Conservation (phyloP, 2,329 filamentous ascomycete species). For the Metarhizium humberi region DNA sequence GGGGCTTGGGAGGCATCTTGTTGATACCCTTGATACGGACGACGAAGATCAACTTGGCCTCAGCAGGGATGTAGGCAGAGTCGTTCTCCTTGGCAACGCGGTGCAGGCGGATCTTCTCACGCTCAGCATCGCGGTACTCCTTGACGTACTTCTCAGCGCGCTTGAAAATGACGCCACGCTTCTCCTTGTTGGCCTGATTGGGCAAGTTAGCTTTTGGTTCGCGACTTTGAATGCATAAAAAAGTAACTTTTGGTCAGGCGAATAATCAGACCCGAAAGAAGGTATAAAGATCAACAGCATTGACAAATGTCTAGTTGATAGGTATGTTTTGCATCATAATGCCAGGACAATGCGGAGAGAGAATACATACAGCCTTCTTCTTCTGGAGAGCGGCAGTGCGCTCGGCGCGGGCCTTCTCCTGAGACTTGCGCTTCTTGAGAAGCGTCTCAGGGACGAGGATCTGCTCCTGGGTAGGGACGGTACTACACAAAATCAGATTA, state of each 20-base stretch:
- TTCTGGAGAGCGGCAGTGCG: conserved; percentile 70
- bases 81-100: conserved; percentile 87
- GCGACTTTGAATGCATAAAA: neutral
- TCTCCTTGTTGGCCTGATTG: conserved; percentile 89
- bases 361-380: conserved; percentile 77
- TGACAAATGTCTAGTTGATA: conserved; percentile 84
- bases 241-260: conserved; percentile 18
- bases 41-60: conserved; percentile 95
- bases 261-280: conserved; percentile 97
- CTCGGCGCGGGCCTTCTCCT: conserved; percentile 97
- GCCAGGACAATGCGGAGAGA: conserved; percentile 17
- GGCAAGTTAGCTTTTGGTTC: neutral
- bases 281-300: conserved; percentile 95
- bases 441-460: conserved; percentile 98
- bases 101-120: conserved; percentile 91
- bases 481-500: conserved; percentile 64
- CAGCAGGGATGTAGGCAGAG: conserved; percentile 87
- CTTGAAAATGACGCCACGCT: conserved; percentile 98
- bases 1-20: conserved; percentile 99
- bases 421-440: conserved; percentile 99
- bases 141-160: conserved; percentile 99
- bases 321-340: conserved; percentile 82
- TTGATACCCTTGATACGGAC: conserved; percentile 99
- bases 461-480: conserved; percentile 88
- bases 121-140: conserved; percentile 97